Evolutionary conservation across 148 eudicot species (phyloP).

Genomic region (Polygonum maritimum): DNA sequence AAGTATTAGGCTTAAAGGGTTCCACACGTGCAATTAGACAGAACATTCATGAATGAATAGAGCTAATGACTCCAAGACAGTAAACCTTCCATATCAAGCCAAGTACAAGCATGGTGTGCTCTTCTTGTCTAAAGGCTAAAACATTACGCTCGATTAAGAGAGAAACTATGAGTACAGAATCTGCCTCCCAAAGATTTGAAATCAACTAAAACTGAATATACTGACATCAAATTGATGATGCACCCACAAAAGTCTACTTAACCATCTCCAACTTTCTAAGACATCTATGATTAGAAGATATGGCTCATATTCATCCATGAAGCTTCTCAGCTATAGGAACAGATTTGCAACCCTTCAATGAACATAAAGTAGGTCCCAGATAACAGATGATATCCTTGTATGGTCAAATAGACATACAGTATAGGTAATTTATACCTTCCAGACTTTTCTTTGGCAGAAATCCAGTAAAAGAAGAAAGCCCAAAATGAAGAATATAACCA

Average conservation of each 20-base stretch:
- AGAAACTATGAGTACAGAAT: background rate
- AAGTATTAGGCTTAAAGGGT: background rate
- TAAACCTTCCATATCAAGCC: background rate
- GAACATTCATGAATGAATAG: background rate
- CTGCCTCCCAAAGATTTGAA: background rate
- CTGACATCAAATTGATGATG: background rate
- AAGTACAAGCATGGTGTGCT: background rate
- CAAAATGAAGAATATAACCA: constrained; percentile 92
- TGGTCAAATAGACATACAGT: background rate
- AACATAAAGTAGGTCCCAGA: background rate
- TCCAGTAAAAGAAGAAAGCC: constrained; percentile 66
- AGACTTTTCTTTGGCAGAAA: constrained; percentile 53
- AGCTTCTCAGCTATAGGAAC: background rate
- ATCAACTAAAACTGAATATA: background rate
- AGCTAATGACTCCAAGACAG: background rate
- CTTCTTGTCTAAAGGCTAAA: background rate
- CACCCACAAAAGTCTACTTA: background rate
- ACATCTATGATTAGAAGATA: background rate
- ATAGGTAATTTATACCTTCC: constrained; percentile 34
- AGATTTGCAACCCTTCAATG: background rate
- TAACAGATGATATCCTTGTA: background rate
- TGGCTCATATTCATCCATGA: background rate
- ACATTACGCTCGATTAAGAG: background rate
- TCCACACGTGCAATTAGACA: background rate
- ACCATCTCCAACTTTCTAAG: background rate